Percentiles rank a stretch among this genome's conserved stretches.
These are phyloP conservation scores for Venturia aucupariae DNA, from an alignment of 2,329 filamentous ascomycete genomes.

Conservation along the genomic window DNA sequence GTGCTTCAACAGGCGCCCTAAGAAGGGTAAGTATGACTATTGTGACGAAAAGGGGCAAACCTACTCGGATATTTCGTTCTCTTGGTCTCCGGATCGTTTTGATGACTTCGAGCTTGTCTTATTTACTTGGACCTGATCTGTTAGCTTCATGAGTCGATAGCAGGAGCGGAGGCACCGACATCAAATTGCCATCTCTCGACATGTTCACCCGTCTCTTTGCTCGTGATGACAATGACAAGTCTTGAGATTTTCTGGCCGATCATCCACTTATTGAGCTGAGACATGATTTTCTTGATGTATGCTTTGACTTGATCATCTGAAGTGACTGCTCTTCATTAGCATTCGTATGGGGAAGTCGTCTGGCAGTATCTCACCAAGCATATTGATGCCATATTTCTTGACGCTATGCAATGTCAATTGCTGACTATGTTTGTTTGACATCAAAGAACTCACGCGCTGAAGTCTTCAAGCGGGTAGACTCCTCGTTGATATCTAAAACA, in stretches of 20 bases:
- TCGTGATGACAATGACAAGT: slow-evolving; percentile 90
- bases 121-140: slow-evolving; percentile 48
- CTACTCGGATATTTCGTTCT: slow-evolving; percentile 54
- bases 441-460: slow-evolving; percentile 60
- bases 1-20: background rate
- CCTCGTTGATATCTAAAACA: slow-evolving; percentile 61
- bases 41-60: slow-evolving; percentile 19
- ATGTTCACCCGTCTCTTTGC: slow-evolving; percentile 93
- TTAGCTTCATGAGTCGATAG: background rate
- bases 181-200: slow-evolving; percentile 98
- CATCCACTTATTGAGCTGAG: slow-evolving; percentile 97
- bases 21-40: background rate
- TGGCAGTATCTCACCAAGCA: slow-evolving; percentile 57
- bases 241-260: slow-evolving; percentile 92
- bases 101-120: slow-evolving; percentile 42
- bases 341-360: background rate
- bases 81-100: slow-evolving; percentile 51
- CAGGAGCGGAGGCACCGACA: slow-evolving; percentile 38
- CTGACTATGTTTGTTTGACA: background rate
- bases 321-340: slow-evolving; percentile 51
- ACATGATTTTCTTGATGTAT: slow-evolving; percentile 99
- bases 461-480: slow-evolving; percentile 88
- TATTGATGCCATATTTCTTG: slow-evolving; percentile 99
- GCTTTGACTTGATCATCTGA: slow-evolving; percentile 97
- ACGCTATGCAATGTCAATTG: slow-evolving; percentile 44